phyloP scores from a whole-genome alignment of 441 rosid genomes.

The Brassica hybrid region DNA sequence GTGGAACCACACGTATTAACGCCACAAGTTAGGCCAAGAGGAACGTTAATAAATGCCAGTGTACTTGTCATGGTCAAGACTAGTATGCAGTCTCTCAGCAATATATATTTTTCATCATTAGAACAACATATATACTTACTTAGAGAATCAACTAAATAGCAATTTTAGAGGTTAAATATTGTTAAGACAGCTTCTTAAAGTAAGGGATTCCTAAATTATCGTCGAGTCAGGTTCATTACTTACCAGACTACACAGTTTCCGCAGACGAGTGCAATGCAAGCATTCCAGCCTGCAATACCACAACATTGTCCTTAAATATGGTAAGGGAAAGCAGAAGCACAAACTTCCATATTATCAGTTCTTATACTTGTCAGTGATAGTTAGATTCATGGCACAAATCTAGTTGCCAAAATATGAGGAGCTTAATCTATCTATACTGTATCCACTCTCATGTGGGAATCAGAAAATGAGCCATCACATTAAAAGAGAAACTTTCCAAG shows the following conservation, averaged over 20 bases:
- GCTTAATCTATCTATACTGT: not conserved
- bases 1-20: conserved; percentile 13
- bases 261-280: conserved; percentile 94
- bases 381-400: not conserved
- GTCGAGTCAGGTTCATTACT: conserved; percentile 37
- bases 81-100: not conserved
- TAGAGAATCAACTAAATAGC: not conserved
- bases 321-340: not conserved
- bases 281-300: conserved; percentile 90
- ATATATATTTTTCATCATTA: not conserved
- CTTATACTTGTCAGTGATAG: not conserved
- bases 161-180: not conserved
- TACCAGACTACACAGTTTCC: conserved; percentile 99
- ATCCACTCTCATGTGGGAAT: conserved; percentile 12
- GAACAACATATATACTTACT: not conserved
- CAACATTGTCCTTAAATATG: conserved; percentile 2
- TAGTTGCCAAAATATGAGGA: not conserved
- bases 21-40: not conserved
- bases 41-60: not conserved
- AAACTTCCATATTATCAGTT: not conserved
- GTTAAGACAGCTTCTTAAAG: not conserved
- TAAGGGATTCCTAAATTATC: not conserved
- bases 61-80: not conserved
- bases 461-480: not conserved
- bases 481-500: not conserved